Percentiles rank a stretch among this genome's conserved stretches.
Evolutionary conservation across 1,139 yeast species (phyloP).

Genomic region (Debaryomyces nepalensis): DNA sequence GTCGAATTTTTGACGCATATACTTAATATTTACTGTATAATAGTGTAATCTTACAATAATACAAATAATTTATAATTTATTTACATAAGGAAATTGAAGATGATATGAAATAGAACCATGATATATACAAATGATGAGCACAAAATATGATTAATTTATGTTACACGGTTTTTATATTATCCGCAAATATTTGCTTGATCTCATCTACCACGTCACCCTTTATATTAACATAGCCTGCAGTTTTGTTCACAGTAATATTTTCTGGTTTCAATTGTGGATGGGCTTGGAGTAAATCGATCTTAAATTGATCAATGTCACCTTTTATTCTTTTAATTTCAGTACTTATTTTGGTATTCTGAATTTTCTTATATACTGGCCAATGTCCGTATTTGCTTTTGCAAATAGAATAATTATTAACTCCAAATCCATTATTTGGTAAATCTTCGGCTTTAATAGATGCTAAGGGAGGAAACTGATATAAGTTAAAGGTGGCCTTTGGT

Average conservation of each 20-base stretch:
- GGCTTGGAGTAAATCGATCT: conserved; percentile 57
- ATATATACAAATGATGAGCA: conserved; percentile 5
- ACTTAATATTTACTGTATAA: neutral
- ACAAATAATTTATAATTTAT: neutral
- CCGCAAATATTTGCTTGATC: conserved; percentile 43
- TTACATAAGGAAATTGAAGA: neutral
- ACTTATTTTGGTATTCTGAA: conserved; percentile 54
- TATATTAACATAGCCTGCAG: conserved; percentile 50
- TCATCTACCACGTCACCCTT: conserved; percentile 60
- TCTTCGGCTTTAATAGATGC: conserved; percentile 30
- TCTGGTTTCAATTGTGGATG: conserved; percentile 50
- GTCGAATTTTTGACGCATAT: neutral
- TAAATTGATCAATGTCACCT: conserved; percentile 64
- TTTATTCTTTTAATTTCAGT: conserved; percentile 69
- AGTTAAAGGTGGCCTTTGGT: conserved; percentile 23
- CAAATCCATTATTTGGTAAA: conserved; percentile 49
- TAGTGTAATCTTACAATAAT: conserved; percentile 2
- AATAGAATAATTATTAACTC: conserved; percentile 50
- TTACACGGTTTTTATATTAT: conserved; percentile 16
- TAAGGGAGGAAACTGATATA: conserved; percentile 36
- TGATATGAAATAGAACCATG: conserved; percentile 4
- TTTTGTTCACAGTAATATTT: conserved; percentile 46
- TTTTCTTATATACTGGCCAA: conserved; percentile 70
- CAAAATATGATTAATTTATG: neutral
- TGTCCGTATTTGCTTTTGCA: conserved; percentile 62